Evolutionary conservation across 2,329 filamentous ascomycete species (phyloP).

Genomic region (Fusarium nurragi): DNA sequence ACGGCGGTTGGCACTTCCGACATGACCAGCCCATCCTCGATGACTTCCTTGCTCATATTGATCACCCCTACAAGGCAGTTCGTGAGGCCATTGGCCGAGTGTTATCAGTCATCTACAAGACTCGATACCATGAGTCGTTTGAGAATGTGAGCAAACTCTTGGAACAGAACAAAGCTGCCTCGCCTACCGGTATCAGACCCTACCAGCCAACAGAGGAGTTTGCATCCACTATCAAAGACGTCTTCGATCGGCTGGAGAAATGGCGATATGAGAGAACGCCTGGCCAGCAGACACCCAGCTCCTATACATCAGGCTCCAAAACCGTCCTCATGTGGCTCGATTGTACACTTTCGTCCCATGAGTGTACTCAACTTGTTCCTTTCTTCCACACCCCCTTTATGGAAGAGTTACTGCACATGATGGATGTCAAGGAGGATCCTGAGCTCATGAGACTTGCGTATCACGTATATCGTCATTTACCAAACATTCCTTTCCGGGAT

Average conservation of each 20-base stretch:
- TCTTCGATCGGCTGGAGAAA: constrained; percentile 82
- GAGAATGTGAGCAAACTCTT: constrained; percentile 79
- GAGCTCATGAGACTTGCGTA: constrained; percentile 95
- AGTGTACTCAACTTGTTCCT: constrained; percentile 87
- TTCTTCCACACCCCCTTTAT: constrained; percentile 94
- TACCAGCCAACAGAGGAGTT: constrained; percentile 84
- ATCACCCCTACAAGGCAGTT: constrained; percentile 98
- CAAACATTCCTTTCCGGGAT: constrained; percentile 90
- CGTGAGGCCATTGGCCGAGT: constrained; percentile 93
- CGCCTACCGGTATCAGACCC: constrained; percentile 84
- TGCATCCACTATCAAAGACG: constrained; percentile 72
- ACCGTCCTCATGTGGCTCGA: constrained; percentile 96
- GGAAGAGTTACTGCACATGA: constrained; percentile 96
- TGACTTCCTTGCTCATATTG: constrained; percentile 89
- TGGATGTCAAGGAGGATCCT: constrained; percentile 98
- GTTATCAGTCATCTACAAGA: constrained; percentile 87
- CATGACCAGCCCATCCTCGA: constrained; percentile 86
- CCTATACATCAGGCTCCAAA: constrained; percentile 96
- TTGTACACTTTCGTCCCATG: constrained; percentile 86
- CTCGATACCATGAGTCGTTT: constrained; percentile 94
- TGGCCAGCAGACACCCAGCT: constrained; percentile 90
- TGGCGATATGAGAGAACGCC: constrained; percentile 88
- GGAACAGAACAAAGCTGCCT: constrained; percentile 78
- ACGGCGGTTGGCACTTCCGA: constrained; percentile 96
- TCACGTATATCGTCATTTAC: constrained; percentile 94